These are phyloP conservation scores for Lactarius akahatsu DNA, from an alignment of 768 basidiomycete species.

Conservation along the genomic window DNA sequence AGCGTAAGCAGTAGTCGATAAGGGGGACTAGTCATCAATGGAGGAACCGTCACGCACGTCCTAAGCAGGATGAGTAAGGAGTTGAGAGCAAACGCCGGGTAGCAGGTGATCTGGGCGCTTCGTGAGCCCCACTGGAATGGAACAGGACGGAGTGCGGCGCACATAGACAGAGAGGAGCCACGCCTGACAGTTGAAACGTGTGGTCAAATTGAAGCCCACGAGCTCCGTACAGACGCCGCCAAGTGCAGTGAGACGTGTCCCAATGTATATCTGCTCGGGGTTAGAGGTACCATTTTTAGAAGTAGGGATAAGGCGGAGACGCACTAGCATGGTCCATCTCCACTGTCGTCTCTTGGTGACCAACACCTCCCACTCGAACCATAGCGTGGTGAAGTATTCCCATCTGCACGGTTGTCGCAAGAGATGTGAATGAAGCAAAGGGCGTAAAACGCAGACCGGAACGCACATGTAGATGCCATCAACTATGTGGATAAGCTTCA, in stretches of 20 bases:
- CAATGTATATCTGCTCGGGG: neutral
- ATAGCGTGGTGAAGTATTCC: slow-evolving; percentile 8
- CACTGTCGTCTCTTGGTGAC: neutral
- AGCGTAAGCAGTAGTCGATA: neutral
- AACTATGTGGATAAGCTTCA: neutral
- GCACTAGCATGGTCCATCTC: neutral
- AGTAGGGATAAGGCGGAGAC: neutral
- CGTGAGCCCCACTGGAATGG: neutral
- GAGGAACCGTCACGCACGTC: slow-evolving; percentile 4
- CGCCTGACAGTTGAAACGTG: slow-evolving; percentile 2
- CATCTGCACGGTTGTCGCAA: neutral
- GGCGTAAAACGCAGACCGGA: neutral
- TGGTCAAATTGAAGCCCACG: slow-evolving; percentile 8
- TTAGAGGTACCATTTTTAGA: neutral
- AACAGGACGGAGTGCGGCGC: neutral
- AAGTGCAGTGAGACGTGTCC: neutral
- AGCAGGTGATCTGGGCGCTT: neutral
- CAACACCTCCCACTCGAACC: slow-evolving; percentile 1
- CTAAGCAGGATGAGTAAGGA: slow-evolving; percentile 14
- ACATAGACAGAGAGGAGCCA: neutral
- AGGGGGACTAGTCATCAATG: neutral
- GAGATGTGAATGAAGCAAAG: neutral
- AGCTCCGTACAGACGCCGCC: neutral
- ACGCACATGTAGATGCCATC: slow-evolving; percentile 12
- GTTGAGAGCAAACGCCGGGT: neutral